These are phyloP conservation scores for Magnaporthiopsis incrustans DNA, from an alignment of 2,329 filamentous ascomycete genomes.

Conservation along the genomic window DNA sequence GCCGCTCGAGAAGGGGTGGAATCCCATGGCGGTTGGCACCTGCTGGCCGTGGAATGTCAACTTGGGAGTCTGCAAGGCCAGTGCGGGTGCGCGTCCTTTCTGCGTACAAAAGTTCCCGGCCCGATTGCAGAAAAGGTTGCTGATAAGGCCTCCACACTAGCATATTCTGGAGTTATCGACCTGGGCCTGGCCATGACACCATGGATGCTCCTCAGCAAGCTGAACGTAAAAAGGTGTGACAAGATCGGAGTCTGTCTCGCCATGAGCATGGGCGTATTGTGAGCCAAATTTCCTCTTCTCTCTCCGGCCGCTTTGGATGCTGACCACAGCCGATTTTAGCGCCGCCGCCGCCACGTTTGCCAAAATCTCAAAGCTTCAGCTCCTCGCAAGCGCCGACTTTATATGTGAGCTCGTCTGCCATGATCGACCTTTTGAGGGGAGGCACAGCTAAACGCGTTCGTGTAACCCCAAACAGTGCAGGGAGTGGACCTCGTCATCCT, in stretches of 20 bases:
- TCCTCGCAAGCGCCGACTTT: conserved; percentile 9
- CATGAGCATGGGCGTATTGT: conserved; percentile 4
- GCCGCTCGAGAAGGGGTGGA: conserved; percentile 20
- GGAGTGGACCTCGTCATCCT: background rate
- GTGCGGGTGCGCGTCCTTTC: background rate
- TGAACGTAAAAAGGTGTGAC: background rate
- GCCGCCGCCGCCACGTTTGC: conserved; percentile 9
- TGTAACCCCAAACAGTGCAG: background rate
- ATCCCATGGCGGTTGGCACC: conserved; percentile 13
- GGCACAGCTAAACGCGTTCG: background rate
- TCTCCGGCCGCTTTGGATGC: no score
- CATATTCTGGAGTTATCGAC: background rate
- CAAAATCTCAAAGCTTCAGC: conserved; percentile 5
- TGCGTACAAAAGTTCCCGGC: background rate
- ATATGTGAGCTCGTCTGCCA: conserved; percentile 7
- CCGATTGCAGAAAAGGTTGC: no score
- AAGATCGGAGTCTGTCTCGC: background rate
- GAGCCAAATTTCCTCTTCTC: background rate
- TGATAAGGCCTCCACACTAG: background rate
- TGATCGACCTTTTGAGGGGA: background rate
- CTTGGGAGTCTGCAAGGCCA: background rate
- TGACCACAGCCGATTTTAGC: background rate
- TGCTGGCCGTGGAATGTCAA: conserved; percentile 18
- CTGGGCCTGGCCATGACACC: background rate
- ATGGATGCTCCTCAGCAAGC: no score